Base-by-base conservation (phyloP, 345 rosid species). In the Syzygium aromaticum region DNA sequence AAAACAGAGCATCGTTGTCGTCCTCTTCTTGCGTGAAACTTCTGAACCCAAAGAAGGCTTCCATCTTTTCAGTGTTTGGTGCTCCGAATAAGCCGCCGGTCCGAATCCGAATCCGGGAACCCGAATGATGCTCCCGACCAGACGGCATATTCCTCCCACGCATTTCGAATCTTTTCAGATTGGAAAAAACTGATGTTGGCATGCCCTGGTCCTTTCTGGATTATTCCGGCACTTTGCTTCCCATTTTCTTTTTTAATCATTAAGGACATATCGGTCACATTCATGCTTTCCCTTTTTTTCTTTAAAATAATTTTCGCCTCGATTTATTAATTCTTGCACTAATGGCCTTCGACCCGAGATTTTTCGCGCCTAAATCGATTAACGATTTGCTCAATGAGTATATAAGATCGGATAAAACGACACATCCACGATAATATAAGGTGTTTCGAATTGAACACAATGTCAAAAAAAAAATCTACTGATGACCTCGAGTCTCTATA, bases 401-500 rank as follows among this genome's bases (percentile, higher is more conserved):
- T n/a, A 27, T 63, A 27, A 61, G 8, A n/a, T 61, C 8, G 33
- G n/a, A n/a, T 30, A 12, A 15, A 3, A 17, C 7, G 11, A 28
- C 10, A 13, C 28, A 11, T 7, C 7, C 40, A 28, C 5, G 77
- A n/a, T 2, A 61, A n/a, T 13, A 2, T n/a, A 61, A 63, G 77
- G 40, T 63, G 11, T 3, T 61, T 61, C n/a, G 9, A 63, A 28
- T 28, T 2, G 1, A 15, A 28, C 77, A 14, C 5, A 0, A 27
- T 14, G 16, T 5, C 8, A 1, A 3, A 5, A 1, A 13, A 27
- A 28, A 14, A 27, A 28, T 63, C 28, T 8, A n/a, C 17, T 3
- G 27, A 61, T 61, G 30, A n/a, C 33, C 0, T 0, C 5, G 17
- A n/a, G 17, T 27, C 1, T 2, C n/a, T 13, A 13, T n/a, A n/a